phyloP scores from a whole-genome alignment of 345 rosid species.

The Sonneratia alba region DNA sequence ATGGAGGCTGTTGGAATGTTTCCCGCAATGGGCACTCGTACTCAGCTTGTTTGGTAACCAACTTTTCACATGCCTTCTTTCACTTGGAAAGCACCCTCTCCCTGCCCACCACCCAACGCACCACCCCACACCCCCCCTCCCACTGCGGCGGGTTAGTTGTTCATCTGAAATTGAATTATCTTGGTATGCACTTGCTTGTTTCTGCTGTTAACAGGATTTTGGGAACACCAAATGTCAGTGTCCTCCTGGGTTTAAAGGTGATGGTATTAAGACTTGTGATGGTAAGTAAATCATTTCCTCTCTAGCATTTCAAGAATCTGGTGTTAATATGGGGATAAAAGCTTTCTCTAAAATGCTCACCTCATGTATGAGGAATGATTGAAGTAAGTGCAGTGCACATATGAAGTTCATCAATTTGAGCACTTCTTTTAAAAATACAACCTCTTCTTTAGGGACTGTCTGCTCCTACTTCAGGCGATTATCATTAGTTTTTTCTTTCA shows the following conservation, averaged over 20 bases:
- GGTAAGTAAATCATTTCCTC: conserved; percentile 33
- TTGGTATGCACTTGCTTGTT: conserved; percentile 1
- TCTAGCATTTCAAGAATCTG: not conserved
- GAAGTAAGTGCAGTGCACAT: not conserved
- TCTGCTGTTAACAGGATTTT: conserved; percentile 40
- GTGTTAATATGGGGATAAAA: not conserved
- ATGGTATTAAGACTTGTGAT: conserved; percentile 66
- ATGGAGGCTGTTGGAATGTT: conserved; percentile 71
- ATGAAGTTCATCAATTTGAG: conserved; percentile 1
- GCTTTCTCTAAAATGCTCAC: not conserved
- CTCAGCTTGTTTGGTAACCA: conserved; percentile 73
- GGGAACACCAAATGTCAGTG: conserved; percentile 72
- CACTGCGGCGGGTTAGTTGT: too few relatives aligned
- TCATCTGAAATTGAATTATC: not conserved
- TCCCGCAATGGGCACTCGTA: conserved; percentile 43
- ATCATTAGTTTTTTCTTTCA: not conserved
- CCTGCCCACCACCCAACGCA: not conserved
- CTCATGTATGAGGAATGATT: not conserved
- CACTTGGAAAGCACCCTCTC: not conserved
- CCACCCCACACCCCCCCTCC: not conserved
- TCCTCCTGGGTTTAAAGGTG: conserved; percentile 88
- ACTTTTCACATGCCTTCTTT: not conserved
- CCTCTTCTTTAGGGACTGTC: not conserved
- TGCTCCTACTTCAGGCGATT: not conserved
- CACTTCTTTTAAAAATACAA: not conserved